Evolutionary conservation across 345 rosid species (phyloP), one percentile per base, ranked within the genome.

Genomic region (Eutrema yunnanense): DNA sequence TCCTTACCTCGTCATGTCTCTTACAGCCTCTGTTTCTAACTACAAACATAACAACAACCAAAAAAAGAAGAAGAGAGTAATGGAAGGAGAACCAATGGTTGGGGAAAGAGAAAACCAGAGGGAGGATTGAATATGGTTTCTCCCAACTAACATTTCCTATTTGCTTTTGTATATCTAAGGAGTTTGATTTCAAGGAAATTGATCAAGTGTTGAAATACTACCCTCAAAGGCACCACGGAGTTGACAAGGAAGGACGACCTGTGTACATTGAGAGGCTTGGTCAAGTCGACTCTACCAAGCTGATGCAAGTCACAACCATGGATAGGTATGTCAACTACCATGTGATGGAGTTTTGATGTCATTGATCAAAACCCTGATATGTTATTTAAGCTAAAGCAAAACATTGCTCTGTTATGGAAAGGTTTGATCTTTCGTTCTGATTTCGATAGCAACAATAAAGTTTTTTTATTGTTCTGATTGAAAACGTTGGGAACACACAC

Each of bases 141-240:
- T 19, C 22, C 22, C 22, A 19, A 19, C 22, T 19, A 19, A 19
- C 22, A 19, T 19, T 19, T 19, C 22, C 22, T 19, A 19, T 19
- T 19, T 19, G 22, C 22, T 19, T 19, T 19, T 19, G 22, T 19
- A 19, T 19, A 19, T 19, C 22, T 19, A 19, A 19, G 22, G 22
- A 19, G 22, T 19, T 19, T 19, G 22, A 19, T 19, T 19, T 19
- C 22, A 19, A 19, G 22, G 22, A 19, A 19, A 19, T 19, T 19
- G 22, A 19, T 19, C 1, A 19, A 19, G 22, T 19, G 22, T 19
- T 19, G 22, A 19, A 19, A 86, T 95, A 19, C 68, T 94, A 94
- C 73, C 97, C 98, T 6, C 98, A 91, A 78, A 97, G 98, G 41
- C 84, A 94, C 80, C 98, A 94, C 49, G 98, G 98, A 49, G 84